Evolutionary conservation across 495 filamentous ascomycete species (phyloP), one percentile per base, ranked within the genome.

Genomic region (Hypomontagnella submonticulosa): DNA sequence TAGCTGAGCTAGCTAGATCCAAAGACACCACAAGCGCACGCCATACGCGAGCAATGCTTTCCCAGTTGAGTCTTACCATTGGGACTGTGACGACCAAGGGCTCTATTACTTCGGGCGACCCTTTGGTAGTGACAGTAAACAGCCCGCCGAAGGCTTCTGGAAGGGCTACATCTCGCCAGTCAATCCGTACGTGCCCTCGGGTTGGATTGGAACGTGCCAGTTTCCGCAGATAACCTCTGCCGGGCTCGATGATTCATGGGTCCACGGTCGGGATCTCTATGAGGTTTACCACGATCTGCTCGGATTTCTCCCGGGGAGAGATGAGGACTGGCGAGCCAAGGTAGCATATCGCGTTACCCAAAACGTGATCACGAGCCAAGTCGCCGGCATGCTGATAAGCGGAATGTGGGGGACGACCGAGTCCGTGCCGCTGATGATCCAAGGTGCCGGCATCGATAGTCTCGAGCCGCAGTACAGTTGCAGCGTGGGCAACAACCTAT

Each of bases 11-110:
- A 3, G 1, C 36, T 56, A 87, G 84, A 87, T 91, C 48, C 88
- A 91, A 58, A 81, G 89, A 56, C 89, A 92, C 67, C 89, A 91
- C 68, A 90, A 91, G 73, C 81, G 89, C 32, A 91, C 88, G 0
- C 88, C 88, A 1, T 92, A 92, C 66, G 82, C 84, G 5, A 79
- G 80, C 38, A 92, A 90, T 69, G 80, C 84, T 4, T 90, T 91
- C 67, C 87, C 88, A 1, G 74, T 83, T 9, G 89, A 91, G 70
- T 74, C 83, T 9, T 85, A 86, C 65, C 65, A 74, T n/a, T 92
- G 88, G 88, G 71, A 87, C 71, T 90, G 88, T 72, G 73, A 83
- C 52, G 82, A 88, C 57, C 75, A 83, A 60, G 82, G 76, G 4
- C 77, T 90, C n/a, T 87, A 85, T 73, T 85, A 82, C 71, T 88